Percentiles rank a stretch among this genome's conserved stretches.
Evolutionary conservation across 2,329 filamentous ascomycete species (phyloP).

Genomic region (Aspergillus glaucus): DNA sequence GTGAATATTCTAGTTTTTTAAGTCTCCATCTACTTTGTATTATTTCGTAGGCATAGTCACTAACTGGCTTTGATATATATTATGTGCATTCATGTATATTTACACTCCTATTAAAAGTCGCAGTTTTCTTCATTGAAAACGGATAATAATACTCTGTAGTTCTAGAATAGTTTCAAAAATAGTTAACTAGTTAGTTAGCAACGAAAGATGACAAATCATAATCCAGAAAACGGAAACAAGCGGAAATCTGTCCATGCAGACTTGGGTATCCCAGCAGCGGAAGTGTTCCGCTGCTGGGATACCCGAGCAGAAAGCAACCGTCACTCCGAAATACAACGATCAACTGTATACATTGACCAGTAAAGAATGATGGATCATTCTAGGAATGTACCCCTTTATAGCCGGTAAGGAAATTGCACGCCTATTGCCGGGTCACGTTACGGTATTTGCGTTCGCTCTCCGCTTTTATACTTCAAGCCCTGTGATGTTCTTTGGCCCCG

Average conservation of each 20-base stretch:
- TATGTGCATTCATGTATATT: too few relatives aligned
- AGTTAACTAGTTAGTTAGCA: not conserved
- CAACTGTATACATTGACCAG: not conserved
- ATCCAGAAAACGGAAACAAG: slow-evolving; percentile 11
- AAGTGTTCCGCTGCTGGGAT: slow-evolving; percentile 9
- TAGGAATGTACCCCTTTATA: not conserved
- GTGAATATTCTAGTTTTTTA: too few relatives aligned
- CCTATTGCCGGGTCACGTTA: not conserved
- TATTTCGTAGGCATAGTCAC: too few relatives aligned
- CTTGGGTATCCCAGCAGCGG: slow-evolving; percentile 10
- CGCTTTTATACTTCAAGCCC: too few relatives aligned
- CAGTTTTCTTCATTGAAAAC: not conserved
- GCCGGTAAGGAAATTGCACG: not conserved
- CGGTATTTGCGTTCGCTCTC: not conserved
- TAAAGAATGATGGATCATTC: not conserved
- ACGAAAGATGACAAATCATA: not conserved
- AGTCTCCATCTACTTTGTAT: too few relatives aligned
- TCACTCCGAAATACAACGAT: too few relatives aligned
- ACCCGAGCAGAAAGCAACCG: too few relatives aligned
- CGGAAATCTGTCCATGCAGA: slow-evolving; percentile 12
- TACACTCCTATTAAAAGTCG: not conserved
- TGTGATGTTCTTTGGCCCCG: too few relatives aligned
- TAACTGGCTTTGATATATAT: too few relatives aligned
- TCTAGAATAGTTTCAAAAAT: not conserved
- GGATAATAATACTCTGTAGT: not conserved